Evolutionary conservation across 2,329 filamentous ascomycete species (phyloP).

Genomic region (Penicillium sclerotigenum): DNA sequence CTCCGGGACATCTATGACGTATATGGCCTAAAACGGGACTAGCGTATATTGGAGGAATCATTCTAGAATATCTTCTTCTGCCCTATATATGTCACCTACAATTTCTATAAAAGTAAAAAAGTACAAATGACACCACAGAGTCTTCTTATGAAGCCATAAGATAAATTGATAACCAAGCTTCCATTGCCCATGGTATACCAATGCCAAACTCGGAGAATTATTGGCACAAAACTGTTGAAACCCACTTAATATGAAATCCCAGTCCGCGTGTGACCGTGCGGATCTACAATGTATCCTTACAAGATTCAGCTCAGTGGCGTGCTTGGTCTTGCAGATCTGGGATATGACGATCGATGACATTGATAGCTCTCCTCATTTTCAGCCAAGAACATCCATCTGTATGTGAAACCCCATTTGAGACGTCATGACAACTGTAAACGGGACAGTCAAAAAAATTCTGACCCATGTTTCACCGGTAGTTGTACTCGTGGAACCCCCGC

Average conservation of each 20-base stretch:
- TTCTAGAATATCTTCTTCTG: not conserved
- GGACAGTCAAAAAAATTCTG: not conserved
- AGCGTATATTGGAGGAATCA: not conserved
- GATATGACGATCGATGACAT: conserved; percentile 21
- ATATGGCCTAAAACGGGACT: not conserved
- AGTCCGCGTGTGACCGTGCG: not conserved
- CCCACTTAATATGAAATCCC: not conserved
- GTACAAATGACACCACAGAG: not conserved
- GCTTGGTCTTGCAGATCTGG: conserved; percentile 1
- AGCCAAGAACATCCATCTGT: not conserved
- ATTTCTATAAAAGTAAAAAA: not conserved
- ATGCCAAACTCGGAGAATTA: not conserved
- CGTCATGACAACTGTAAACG: conserved; percentile 17
- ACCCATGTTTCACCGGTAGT: not conserved
- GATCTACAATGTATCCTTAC: not conserved
- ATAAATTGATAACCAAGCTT: not conserved
- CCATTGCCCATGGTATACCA: not conserved
- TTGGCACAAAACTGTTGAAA: not conserved
- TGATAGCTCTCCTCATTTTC: not conserved
- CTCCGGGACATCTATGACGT: not conserved
- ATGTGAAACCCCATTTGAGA: conserved; percentile 4
- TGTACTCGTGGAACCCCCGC: conserved; percentile 4
- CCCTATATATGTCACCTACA: not conserved
- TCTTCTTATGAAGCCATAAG: not conserved
- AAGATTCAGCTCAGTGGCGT: conserved; percentile 11